Percentiles rank a stretch among this genome's conserved stretches.
These are phyloP conservation scores for Clonostachys solani DNA, from an alignment of 2,329 filamentous ascomycete genomes.

Conservation along the genomic window DNA sequence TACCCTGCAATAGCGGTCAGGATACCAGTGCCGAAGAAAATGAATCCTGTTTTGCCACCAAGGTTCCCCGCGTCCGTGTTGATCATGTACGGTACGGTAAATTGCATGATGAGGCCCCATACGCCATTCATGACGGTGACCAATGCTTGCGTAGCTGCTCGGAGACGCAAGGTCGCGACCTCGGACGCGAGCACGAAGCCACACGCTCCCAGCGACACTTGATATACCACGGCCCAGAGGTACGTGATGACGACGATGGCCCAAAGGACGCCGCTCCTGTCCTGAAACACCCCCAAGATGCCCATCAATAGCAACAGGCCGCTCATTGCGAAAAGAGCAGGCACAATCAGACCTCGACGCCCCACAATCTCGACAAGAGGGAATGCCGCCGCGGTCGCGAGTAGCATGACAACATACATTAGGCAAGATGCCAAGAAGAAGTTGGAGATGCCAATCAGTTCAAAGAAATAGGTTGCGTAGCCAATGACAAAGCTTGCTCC, in stretches of 20 bases:
- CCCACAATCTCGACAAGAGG: constrained; percentile 22
- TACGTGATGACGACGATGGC: constrained; percentile 19
- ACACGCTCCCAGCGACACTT: constrained; percentile 24
- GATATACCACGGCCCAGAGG: constrained; percentile 27
- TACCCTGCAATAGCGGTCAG: constrained; percentile 5
- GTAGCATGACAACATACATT: constrained; percentile 28
- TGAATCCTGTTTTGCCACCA: constrained; percentile 32
- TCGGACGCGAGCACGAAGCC: constrained; percentile 29
- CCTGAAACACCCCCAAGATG: constrained; percentile 19
- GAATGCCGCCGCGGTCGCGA: constrained; percentile 21
- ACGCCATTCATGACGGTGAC: constrained; percentile 19
- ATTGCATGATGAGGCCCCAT: constrained; percentile 30
- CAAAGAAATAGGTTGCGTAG: constrained; percentile 23
- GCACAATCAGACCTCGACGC: constrained; percentile 19
- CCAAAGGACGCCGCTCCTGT: constrained; percentile 15
- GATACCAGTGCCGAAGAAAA: constrained; percentile 20
- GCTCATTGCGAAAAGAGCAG: constrained; percentile 15
- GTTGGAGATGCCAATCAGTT: constrained; percentile 21
- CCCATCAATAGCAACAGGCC: constrained; percentile 19
- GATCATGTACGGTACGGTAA: constrained; percentile 41
- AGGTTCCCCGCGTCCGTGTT: constrained; percentile 25
- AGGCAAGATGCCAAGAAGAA: constrained; percentile 22
- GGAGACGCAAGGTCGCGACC: constrained; percentile 22
- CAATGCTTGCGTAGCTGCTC: constrained; percentile 19
- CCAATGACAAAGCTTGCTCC: constrained; percentile 29